Conservation (phyloP, 2,329 filamentous ascomycete genomes). For the Pseudogymnoascus sp. region DNA sequence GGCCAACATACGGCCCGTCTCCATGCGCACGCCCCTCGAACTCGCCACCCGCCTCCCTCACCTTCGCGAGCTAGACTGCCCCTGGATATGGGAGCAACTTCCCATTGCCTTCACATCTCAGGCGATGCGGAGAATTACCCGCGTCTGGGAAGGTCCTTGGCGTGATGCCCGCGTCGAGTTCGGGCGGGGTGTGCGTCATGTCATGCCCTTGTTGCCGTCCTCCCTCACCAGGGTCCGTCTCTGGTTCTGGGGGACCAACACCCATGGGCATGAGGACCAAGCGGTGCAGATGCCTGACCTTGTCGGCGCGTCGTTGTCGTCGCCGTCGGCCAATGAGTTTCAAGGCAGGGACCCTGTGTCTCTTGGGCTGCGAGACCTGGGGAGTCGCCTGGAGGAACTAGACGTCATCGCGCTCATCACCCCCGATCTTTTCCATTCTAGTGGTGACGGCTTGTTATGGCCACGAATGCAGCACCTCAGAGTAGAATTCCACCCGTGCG, state of each 20-base stretch:
- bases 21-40: slow-evolving; percentile 14
- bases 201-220: slow-evolving; percentile 10
- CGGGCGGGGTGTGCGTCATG: slow-evolving; percentile 13
- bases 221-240: slow-evolving; percentile 16
- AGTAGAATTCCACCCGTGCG: slow-evolving; percentile 20
- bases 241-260: slow-evolving; percentile 18
- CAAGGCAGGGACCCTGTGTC: slow-evolving; percentile 18
- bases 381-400: slow-evolving; percentile 17
- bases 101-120: slow-evolving; percentile 15
- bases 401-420: slow-evolving; percentile 19
- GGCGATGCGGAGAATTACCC: slow-evolving; percentile 14
- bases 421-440: slow-evolving; percentile 16
- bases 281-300: slow-evolving; percentile 18
- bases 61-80: slow-evolving; percentile 17
- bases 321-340: not conserved
- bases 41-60: slow-evolving; percentile 15
- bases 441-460: slow-evolving; percentile 12
- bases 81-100: slow-evolving; percentile 20
- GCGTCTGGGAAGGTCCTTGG: slow-evolving; percentile 18
- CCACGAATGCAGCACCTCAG: slow-evolving; percentile 16
- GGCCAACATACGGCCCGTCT: slow-evolving; percentile 9
- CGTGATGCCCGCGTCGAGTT: slow-evolving; percentile 19
- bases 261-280: slow-evolving; percentile 11
- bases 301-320: slow-evolving; percentile 10
- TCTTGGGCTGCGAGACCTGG: slow-evolving; percentile 17